Base-by-base conservation (phyloP, 2,329 filamentous ascomycete species). In the Dactylella cylindrospora region DNA sequence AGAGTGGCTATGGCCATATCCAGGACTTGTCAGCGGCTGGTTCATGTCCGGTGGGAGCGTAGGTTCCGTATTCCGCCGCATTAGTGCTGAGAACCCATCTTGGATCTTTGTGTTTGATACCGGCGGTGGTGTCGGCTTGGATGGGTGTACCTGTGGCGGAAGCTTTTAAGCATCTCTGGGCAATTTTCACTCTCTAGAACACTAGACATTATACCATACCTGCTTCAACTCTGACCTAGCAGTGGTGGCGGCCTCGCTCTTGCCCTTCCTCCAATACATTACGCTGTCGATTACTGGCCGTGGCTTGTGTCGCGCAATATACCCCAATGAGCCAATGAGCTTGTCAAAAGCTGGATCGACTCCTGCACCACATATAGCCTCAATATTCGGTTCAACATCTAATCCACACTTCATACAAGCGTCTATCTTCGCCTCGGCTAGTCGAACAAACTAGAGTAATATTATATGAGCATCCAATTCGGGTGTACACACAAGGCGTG, bases 261-360 rank as follows among this genome's bases (percentile, higher is more conserved):
- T 97, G 66, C 83, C 88, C 73, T 96, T 97, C 52, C 93, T 84
- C 93, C 93, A 98, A 25, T 95, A 80, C 88, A 98, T 98, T 72
- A 98, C 90, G 15, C 88, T 90, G 73, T 98, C 93, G 69, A 98
- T 96, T 45, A 98, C 75, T 3, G 90, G 88, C 71, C 95, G 97
- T 3, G 94, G 94, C 71, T 94, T 95, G 67, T 90, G 86, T 59
- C 89, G 87, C 47, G 91, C 89, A 70, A 98, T 95, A 71, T 97
- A 91, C 2, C 93, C 68, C 31, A 98, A 79, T 12, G 94, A 93
- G 22, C 85, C 84, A 66, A 98, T 94, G 69, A 95, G 82, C 74
- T 97, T 91, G 73, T 98, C 93, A 71, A 98, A 98, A 8, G 82
- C 83, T 1, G 85, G 80, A 71, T 98, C 93, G 32, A 87, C 86